Percentiles rank a stretch among this genome's conserved stretches.
phyloP scores from a whole-genome alignment of 306 rosid species.

The Dryas drummondii region DNA sequence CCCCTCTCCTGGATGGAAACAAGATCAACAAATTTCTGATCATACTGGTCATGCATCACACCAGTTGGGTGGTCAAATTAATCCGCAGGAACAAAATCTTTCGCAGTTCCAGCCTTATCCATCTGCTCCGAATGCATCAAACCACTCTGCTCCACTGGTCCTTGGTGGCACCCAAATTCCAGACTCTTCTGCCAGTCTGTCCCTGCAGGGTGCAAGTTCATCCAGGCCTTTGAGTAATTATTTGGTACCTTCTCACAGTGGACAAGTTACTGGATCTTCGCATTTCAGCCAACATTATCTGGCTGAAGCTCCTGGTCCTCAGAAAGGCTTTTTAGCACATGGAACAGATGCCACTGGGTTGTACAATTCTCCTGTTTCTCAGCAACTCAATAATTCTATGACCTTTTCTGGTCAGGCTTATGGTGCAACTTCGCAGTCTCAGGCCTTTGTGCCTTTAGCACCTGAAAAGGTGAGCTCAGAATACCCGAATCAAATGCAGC shows the following conservation, averaged over 20 bases:
- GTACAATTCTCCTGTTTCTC: slow-evolving; percentile 60
- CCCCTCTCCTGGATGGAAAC: slow-evolving; percentile 71
- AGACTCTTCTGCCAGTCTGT: slow-evolving; percentile 47
- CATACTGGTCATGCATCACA: slow-evolving; percentile 57
- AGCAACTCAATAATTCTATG: slow-evolving; percentile 46
- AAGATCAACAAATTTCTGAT: slow-evolving; percentile 66
- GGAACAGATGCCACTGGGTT: slow-evolving; percentile 62
- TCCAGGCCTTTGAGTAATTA: slow-evolving; percentile 59
- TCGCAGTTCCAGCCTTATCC: slow-evolving; percentile 76
- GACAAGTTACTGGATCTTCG: slow-evolving; percentile 48
- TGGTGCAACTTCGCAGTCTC: slow-evolving; percentile 55
- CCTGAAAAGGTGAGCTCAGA: slow-evolving; percentile 59
- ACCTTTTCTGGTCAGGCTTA: slow-evolving; percentile 53
- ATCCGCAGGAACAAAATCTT: slow-evolving; percentile 40
- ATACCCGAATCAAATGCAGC: slow-evolving; percentile 61
- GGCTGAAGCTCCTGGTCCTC: slow-evolving; percentile 45
- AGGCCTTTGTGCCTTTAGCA: slow-evolving; percentile 43
- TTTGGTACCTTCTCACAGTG: slow-evolving; percentile 52
- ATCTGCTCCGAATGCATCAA: slow-evolving; percentile 45
- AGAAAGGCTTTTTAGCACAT: slow-evolving; percentile 50
- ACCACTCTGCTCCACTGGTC: slow-evolving; percentile 50
- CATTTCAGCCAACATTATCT: slow-evolving; percentile 59
- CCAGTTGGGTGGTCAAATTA: slow-evolving; percentile 59
- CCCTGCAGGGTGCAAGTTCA: slow-evolving; percentile 51
- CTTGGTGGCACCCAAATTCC: slow-evolving; percentile 58